Conservation (phyloP, 371 early-diverging fungal species). For the Zopfochytrium polystomum region DNA sequence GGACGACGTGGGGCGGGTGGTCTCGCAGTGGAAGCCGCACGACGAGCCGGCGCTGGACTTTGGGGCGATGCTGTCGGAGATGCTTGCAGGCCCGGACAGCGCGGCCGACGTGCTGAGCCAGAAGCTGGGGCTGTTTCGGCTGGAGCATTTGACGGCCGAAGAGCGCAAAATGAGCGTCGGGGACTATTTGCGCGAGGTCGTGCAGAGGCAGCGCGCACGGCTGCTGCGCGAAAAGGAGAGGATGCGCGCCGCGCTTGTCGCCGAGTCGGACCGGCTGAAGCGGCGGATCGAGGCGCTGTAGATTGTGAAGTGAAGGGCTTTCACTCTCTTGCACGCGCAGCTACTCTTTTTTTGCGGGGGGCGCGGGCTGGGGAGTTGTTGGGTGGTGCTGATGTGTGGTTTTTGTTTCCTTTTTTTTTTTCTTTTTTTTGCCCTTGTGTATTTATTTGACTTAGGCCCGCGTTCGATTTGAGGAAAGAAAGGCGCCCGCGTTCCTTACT, state of each 20-base stretch:
- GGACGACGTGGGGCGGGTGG: neutral
- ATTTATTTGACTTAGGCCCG: no score
- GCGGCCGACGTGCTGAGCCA: neutral
- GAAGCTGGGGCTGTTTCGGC: neutral
- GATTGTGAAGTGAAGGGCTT: neutral
- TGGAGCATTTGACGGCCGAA: slow-evolving; percentile 2
- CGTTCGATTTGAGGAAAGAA: no score
- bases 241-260: neutral
- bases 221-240: neutral
- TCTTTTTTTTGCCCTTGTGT: no score
- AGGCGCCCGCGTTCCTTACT: no score
- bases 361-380: no score
- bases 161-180: slow-evolving; percentile 3
- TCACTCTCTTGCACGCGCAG: no score
- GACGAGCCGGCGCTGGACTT: neutral
- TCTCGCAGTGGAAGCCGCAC: neutral
- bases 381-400: no score
- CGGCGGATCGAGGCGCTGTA: neutral
- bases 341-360: no score
- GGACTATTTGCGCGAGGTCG: neutral
- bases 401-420: no score
- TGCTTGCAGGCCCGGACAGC: neutral
- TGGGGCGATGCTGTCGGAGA: neutral
- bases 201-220: neutral
- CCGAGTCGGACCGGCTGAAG: neutral